phyloP scores from a whole-genome alignment of 768 basidiomycete species.

The Pleurotus sapidus region DNA sequence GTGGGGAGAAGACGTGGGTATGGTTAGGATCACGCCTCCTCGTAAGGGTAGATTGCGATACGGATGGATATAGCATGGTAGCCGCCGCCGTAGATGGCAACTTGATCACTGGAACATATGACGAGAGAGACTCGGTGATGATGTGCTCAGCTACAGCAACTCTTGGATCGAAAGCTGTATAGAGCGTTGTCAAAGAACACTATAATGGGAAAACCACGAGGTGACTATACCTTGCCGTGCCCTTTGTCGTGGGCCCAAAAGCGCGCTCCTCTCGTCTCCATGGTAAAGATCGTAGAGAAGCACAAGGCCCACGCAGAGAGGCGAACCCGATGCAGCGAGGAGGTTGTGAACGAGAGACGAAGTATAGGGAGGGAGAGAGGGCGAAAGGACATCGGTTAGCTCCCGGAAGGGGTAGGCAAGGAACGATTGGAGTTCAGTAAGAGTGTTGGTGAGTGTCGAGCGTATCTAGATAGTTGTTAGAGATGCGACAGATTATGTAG shows the following conservation, averaged over 20 bases:
- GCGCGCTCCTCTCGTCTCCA: neutral
- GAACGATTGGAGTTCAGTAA: slow-evolving; percentile 5
- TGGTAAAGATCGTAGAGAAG: slow-evolving; percentile 3
- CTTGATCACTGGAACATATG: slow-evolving; percentile 1
- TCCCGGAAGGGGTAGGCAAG: slow-evolving; percentile 4
- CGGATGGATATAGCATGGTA: neutral
- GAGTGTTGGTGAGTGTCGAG: neutral
- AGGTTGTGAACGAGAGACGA: slow-evolving; percentile 5
- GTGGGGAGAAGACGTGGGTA: neutral
- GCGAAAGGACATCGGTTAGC: neutral
- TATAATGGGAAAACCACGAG: neutral
- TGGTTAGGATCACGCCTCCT: neutral
- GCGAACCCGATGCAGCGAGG: slow-evolving; percentile 2
- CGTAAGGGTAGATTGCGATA: neutral
- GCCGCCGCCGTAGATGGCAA: neutral
- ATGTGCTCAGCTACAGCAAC: slow-evolving; percentile 3
- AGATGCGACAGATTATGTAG: neutral
- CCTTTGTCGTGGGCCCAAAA: neutral
- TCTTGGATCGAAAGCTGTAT: slow-evolving; percentile 3
- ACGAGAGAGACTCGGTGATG: slow-evolving; percentile 2
- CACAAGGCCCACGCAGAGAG: neutral
- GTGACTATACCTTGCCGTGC: neutral
- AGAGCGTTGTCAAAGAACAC: neutral
- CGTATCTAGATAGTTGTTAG: neutral
- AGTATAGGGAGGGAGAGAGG: slow-evolving; percentile 2